Evolutionary conservation across 2,329 filamentous ascomycete genomes (phyloP).

Genomic region (Penicillium digitatum): DNA sequence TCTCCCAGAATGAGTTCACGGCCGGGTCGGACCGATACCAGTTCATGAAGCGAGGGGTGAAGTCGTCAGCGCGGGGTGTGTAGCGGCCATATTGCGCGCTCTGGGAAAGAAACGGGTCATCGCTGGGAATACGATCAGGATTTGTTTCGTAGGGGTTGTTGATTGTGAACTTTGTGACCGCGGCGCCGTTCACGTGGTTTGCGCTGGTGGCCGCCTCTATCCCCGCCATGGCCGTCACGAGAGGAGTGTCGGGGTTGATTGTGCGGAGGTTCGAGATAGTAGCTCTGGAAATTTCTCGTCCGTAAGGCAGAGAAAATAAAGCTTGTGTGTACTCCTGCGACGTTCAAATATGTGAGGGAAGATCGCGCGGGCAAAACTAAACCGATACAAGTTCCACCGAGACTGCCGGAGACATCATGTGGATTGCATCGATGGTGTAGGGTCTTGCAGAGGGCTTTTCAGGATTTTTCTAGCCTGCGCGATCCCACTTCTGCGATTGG

Average conservation of each 20-base stretch:
- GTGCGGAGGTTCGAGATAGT: neutral
- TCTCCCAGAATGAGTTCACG: constrained; percentile 36
- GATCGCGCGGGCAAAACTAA: constrained; percentile 16
- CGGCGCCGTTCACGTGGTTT: constrained; percentile 24
- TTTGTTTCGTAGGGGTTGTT: constrained; percentile 39
- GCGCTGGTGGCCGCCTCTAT: constrained; percentile 18
- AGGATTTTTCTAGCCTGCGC: neutral
- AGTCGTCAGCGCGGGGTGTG: constrained; percentile 32
- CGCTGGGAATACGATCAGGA: constrained; percentile 27
- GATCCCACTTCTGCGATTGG: neutral
- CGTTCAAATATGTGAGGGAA: constrained; percentile 12
- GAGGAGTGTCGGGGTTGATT: neutral
- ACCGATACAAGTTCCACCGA: constrained; percentile 13
- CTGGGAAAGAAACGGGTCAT: constrained; percentile 34
- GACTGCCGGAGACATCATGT: constrained; percentile 17
- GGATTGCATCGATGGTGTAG: constrained; percentile 1
- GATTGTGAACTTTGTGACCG: constrained; percentile 9
- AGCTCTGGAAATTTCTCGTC: neutral
- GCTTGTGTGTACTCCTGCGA: neutral
- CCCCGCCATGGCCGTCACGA: constrained; percentile 19
- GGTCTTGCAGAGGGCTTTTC: neutral
- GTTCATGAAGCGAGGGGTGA: constrained; percentile 32
- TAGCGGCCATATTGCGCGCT: constrained; percentile 37
- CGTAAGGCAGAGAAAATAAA: neutral
- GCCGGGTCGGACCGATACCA: constrained; percentile 34